A percentile compares a stretch with the other conserved stretches of the same genome.
phyloP scores from a whole-genome alignment of 495 filamentous ascomycete genomes.

The Penicilliopsis zonata region DNA sequence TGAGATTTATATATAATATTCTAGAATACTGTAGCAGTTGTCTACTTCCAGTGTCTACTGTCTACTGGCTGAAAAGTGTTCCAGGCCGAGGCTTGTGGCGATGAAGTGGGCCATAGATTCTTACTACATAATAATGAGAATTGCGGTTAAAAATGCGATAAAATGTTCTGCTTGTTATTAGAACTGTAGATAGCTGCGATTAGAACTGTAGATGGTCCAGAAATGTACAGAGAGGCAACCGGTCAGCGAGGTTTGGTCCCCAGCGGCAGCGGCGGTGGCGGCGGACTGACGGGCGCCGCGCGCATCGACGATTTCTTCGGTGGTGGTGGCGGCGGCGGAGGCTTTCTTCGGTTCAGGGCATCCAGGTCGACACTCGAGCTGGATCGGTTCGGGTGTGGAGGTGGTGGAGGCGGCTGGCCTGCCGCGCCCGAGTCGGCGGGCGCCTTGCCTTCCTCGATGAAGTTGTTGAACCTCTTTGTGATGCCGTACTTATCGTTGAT shows the following conservation, averaged over 20 bases:
- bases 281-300: conserved; percentile 15
- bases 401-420: conserved; percentile 5
- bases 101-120: too few relatives aligned
- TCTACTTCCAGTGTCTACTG: too few relatives aligned
- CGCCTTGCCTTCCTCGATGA: conserved; percentile 22
- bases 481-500: conserved; percentile 42
- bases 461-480: conserved; percentile 21
- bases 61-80: too few relatives aligned
- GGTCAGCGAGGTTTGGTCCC: conserved; percentile 35
- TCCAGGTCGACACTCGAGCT: conserved; percentile 13
- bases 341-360: conserved; percentile 41
- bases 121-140: too few relatives aligned
- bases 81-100: too few relatives aligned
- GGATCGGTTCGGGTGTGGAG: conserved; percentile 6
- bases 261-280: conserved; percentile 29
- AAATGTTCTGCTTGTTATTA: too few relatives aligned
- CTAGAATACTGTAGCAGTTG: too few relatives aligned
- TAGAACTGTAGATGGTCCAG: too few relatives aligned
- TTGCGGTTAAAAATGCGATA: too few relatives aligned
- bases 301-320: conserved; percentile 42
- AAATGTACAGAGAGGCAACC: too few relatives aligned
- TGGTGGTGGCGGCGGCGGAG: conserved; percentile 59
- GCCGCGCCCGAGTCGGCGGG: conserved; percentile 13
- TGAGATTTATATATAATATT: too few relatives aligned
- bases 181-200: too few relatives aligned